phyloP scores from a whole-genome alignment of 805 yeast genomes.

The Zygosaccharomyces lentus region DNA sequence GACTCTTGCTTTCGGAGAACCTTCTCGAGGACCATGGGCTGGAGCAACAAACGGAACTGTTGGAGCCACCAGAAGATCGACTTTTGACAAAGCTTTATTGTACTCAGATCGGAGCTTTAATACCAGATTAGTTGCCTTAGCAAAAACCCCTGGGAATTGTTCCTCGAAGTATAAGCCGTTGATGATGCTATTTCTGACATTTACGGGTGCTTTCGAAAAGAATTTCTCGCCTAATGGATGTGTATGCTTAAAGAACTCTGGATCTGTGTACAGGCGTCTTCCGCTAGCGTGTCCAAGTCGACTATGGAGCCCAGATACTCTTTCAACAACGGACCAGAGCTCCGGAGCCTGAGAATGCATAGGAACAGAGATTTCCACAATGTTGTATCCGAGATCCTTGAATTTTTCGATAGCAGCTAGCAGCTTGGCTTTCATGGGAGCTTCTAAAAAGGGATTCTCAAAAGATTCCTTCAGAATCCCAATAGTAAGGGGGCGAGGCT shows the following conservation, averaged over 20 bases:
- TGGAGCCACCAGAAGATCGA: constrained; percentile 37
- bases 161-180: constrained; percentile 35
- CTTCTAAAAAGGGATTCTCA: constrained; percentile 35
- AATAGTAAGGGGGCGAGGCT: constrained; percentile 24
- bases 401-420: constrained; percentile 31
- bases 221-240: constrained; percentile 19
- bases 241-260: constrained; percentile 18
- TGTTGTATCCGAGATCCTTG: constrained; percentile 33
- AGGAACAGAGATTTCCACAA: constrained; percentile 37
- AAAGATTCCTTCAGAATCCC: constrained; percentile 37
- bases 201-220: constrained; percentile 14
- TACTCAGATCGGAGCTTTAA: constrained; percentile 35
- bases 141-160: constrained; percentile 35
- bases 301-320: constrained; percentile 21
- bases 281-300: constrained; percentile 13
- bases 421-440: constrained; percentile 28
- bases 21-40: constrained; percentile 27
- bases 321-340: constrained; percentile 37
- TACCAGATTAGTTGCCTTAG: constrained; percentile 34
- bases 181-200: constrained; percentile 22
- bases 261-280: constrained; percentile 15
- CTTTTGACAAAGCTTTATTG: constrained; percentile 29
- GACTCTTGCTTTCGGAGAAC: constrained; percentile 26
- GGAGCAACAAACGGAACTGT: constrained; percentile 32
- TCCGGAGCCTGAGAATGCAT: constrained; percentile 37